These are phyloP conservation scores for Pestalotiopsis sp. DNA, from an alignment of 2,329 filamentous ascomycete species.

Conservation along the genomic window DNA sequence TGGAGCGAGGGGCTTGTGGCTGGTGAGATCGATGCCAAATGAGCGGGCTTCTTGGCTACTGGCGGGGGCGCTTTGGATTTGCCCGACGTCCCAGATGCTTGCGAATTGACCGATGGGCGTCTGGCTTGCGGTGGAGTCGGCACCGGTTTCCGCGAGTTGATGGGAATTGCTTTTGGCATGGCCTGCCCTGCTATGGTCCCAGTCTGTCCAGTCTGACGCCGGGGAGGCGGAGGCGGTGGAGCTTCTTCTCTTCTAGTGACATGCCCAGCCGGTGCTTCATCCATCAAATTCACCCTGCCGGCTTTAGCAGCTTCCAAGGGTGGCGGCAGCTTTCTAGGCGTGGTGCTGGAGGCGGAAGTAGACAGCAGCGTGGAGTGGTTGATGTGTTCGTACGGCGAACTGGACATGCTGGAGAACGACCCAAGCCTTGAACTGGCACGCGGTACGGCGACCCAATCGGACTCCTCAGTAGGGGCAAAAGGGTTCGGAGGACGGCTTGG, in stretches of 20 bases:
- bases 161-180: conserved; percentile 23
- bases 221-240: conserved; percentile 46
- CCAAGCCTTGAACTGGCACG: conserved; percentile 56
- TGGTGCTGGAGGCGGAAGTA: conserved; percentile 47
- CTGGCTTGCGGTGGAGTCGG: conserved; percentile 19
- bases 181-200: conserved; percentile 21
- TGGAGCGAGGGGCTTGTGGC: conserved; percentile 26
- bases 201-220: conserved; percentile 27
- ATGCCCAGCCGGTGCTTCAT: conserved; percentile 37
- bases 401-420: conserved; percentile 59
- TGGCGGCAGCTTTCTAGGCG: conserved; percentile 54
- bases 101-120: conserved; percentile 24
- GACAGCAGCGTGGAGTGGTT: conserved; percentile 51
- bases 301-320: conserved; percentile 53
- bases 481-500: conserved; percentile 79
- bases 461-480: conserved; percentile 72
- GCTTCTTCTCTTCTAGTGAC: conserved; percentile 36
- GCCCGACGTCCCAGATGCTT: conserved; percentile 21
- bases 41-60: conserved; percentile 66
- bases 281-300: conserved; percentile 45
- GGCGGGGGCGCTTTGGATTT: conserved; percentile 40
- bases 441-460: conserved; percentile 79
- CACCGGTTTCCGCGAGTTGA: conserved; percentile 29
- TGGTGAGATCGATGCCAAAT: conserved; percentile 44
- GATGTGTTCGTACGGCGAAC: conserved; percentile 62